Base-by-base conservation (phyloP, 306 rosid species). In the Lupinus albus region DNA sequence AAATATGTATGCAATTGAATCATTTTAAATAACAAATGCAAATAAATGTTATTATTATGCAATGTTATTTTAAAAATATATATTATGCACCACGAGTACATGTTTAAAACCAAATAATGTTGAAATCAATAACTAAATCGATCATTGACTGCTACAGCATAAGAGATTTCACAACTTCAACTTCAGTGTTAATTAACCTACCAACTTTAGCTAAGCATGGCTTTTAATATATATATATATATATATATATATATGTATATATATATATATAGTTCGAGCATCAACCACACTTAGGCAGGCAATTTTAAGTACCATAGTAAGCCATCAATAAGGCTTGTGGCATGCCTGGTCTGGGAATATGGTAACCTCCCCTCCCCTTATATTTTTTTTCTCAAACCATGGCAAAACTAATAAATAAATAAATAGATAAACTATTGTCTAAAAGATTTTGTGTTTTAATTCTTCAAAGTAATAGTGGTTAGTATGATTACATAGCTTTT, bases 91-190 rank as follows among this genome's bases (percentile, higher is more conserved):
- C 11, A 68, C 20, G 53, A 21, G 14, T 12, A 39, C 39, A 20
- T 36, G 2, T 49, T n/a, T 39, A 25, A 18, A 67, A 38, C 11
- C 62, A 52, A 52, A 7, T 39, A 35, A 48, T 42, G 60, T n/a
- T 48, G 51, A 33, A 61, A 72, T 52, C 62, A 61, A 49, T 16
- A 3, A 47, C 14, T 13, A 20, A 53, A 53, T 38, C 8, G 25
- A 44, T 25, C 15, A 45, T 50, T n/a, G 38, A 72, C 35, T 38
- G 39, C 44, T 36, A 48, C 16, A 4, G 68, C 28, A 48, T 49
- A 45, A 30, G 30, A 60, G 2, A 47, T 20, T 59, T 32, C 17
- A 5, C 15, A 47, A 38, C 68, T 17, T 58, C 15, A 47, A 38
- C 68, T 17, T 58, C 16, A 35, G 20, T 50, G 36, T 18, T 20